A percentile compares a stretch with the other conserved stretches of the same genome.
phyloP scores from a whole-genome alignment of 2,329 filamentous ascomycete species.

The Fusarium sp. region DNA sequence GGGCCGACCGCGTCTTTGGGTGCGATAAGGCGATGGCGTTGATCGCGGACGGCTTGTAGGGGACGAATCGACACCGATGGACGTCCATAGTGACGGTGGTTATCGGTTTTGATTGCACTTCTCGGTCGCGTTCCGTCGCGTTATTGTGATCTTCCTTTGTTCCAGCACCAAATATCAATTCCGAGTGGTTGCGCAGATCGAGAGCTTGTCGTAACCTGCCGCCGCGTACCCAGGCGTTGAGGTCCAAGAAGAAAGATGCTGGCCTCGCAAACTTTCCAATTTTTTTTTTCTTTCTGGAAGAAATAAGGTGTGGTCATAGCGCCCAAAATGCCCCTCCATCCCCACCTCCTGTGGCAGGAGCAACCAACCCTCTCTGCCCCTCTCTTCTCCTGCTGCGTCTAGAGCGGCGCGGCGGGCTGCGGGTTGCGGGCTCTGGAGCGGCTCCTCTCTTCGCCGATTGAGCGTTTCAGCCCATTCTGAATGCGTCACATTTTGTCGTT shows the following conservation, averaged over 20 bases:
- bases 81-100: conserved; percentile 77
- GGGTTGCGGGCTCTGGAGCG: conserved; percentile 18
- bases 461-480: not conserved
- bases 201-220: conserved; percentile 22
- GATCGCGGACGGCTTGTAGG: conserved; percentile 90
- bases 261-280: conserved; percentile 43
- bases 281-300: conserved; percentile 46
- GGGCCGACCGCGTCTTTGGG: conserved; percentile 61
- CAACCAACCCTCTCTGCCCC: conserved; percentile 32
- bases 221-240: conserved; percentile 43
- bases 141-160: not conserved
- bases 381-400: conserved; percentile 14
- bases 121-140: conserved; percentile 7
- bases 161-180: not conserved
- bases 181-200: conserved; percentile 7
- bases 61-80: conserved; percentile 95
- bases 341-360: conserved; percentile 26
- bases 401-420: not conserved
- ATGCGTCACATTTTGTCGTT: conserved; percentile 32
- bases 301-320: conserved; percentile 50
- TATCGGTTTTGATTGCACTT: conserved; percentile 9
- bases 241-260: conserved; percentile 45
- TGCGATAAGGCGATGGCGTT: conserved; percentile 96
- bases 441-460: conserved; percentile 7
- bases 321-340: conserved; percentile 45